A percentile compares a stretch with the other conserved stretches of the same genome.
phyloP scores from a whole-genome alignment of 345 rosid genomes.

The Camelina laxa region DNA sequence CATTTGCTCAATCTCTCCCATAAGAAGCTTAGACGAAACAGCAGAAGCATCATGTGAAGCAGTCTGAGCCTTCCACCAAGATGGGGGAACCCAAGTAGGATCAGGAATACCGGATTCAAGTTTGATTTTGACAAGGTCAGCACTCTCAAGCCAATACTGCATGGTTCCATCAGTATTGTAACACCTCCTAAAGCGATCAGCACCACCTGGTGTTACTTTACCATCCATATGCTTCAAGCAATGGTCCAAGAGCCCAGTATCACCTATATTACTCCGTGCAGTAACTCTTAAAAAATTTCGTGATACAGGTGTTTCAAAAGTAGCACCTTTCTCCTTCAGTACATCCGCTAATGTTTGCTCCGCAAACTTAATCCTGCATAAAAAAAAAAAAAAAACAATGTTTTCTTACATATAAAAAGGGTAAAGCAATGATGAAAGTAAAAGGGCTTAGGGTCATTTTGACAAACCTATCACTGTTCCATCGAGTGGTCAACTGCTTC shows the following conservation, averaged over 20 bases:
- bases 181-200: constrained; percentile 83
- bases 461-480: constrained; percentile 74
- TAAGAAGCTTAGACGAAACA: constrained; percentile 53
- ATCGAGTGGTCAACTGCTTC: constrained; percentile 51
- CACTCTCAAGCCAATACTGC: constrained; percentile 94
- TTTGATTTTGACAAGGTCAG: constrained; percentile 66
- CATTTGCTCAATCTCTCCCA: constrained; percentile 63
- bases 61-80: constrained; percentile 60
- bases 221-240: constrained; percentile 90
- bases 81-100: constrained; percentile 64
- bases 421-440: not conserved
- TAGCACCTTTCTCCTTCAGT: constrained; percentile 78
- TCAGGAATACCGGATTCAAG: constrained; percentile 69
- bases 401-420: not conserved
- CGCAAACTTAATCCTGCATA: constrained; percentile 67
- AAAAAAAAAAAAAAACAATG: not conserved
- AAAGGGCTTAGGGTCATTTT: constrained; percentile 14
- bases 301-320: constrained; percentile 66
- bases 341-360: constrained; percentile 70
- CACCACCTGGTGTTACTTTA: constrained; percentile 82
- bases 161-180: constrained; percentile 77
- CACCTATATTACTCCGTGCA: constrained; percentile 78
- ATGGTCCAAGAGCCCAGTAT: constrained; percentile 96
- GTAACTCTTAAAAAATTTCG: constrained; percentile 60
- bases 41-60: constrained; percentile 52